Evolutionary conservation across 805 yeast genomes (phyloP), one percentile per base, ranked within the genome.

Genomic region (Ogataea kodamae): DNA sequence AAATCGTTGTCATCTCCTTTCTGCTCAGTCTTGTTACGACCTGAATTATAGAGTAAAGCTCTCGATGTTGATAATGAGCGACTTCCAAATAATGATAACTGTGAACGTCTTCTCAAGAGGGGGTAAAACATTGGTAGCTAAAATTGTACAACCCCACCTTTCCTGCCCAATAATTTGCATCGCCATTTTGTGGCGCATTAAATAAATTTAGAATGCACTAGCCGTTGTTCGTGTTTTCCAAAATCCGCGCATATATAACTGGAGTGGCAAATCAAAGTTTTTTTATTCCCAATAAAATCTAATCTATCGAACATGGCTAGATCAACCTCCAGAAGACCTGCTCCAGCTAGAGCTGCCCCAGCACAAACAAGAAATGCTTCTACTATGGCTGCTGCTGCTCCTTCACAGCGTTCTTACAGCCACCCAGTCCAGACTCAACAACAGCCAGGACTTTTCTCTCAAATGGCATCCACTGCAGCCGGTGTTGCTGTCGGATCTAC

Each of bases 401-500:
- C 61, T 22, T 35, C 52, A 7, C 21, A 18, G 9, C 39, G 22
- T 19, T 52, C 59, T 24, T 69, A 70, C 19, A 57, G 74, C 30
- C 65, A 68, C 29, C 70, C 81, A 29, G 62, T 64, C 20, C 74
- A 75, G 32, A 67, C 69, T 25, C 81, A 69, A 55, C 56, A 54
- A 50, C 76, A 72, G 52, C 97, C 97, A 29, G 97, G 97, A 53
- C 53, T 90, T 59, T 89, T 90, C 54, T 84, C 90, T 40, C 95
- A 92, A 67, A 92, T 92, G 98, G 97, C 97, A 23, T 72, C 95
- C 29, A 92, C 98, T 30, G 98, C 98, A 36, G 98, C 97, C 30
- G 98, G 98, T 79, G 98, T 92, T 27, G 98, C 97, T 35, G 97
- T 92, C 37, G 98, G 98, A 54, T 86, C 96, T 33, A 81, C 97